Conservation (phyloP, 2,329 filamentous ascomycete species). For the Ceratocystis papillata region DNA sequence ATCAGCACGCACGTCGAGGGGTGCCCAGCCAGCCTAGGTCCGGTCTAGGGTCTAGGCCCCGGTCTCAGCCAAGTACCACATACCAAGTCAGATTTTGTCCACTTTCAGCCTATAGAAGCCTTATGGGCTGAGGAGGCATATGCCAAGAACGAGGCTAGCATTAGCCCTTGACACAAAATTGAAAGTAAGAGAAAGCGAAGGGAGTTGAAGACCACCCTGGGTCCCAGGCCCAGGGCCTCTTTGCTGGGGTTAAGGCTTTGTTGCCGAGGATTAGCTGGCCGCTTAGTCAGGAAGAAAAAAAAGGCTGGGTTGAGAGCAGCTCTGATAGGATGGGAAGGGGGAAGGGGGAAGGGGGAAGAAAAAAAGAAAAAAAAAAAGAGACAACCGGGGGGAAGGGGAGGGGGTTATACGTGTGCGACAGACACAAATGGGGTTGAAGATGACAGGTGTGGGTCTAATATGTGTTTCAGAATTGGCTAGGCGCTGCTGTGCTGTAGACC, state of each 20-base stretch:
- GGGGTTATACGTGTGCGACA: background rate
- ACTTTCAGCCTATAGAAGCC: conserved; percentile 2
- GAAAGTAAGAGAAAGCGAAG: background rate
- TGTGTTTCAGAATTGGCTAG: conserved; percentile 9
- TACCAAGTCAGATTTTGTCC: background rate
- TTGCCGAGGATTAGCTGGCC: background rate
- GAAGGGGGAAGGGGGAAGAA: background rate
- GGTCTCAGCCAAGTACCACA: background rate
- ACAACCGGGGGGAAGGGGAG: background rate
- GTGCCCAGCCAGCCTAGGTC: background rate
- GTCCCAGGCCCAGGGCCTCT: background rate
- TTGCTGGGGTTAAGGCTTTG: background rate
- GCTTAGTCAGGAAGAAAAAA: background rate
- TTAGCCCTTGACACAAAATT: background rate
- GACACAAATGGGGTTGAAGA: background rate
- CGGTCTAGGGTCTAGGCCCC: background rate
- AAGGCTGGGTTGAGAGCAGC: background rate
- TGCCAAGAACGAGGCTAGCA: conserved; percentile 6
- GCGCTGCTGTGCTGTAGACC: conserved; percentile 5
- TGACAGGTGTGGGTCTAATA: conserved; percentile 9
- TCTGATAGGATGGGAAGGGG: background rate
- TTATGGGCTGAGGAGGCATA: background rate
- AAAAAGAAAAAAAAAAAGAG: background rate
- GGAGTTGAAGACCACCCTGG: background rate
- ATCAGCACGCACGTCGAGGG: background rate